phyloP scores from a whole-genome alignment of 129 eudicot genomes.

The Flaveria trinervia region DNA sequence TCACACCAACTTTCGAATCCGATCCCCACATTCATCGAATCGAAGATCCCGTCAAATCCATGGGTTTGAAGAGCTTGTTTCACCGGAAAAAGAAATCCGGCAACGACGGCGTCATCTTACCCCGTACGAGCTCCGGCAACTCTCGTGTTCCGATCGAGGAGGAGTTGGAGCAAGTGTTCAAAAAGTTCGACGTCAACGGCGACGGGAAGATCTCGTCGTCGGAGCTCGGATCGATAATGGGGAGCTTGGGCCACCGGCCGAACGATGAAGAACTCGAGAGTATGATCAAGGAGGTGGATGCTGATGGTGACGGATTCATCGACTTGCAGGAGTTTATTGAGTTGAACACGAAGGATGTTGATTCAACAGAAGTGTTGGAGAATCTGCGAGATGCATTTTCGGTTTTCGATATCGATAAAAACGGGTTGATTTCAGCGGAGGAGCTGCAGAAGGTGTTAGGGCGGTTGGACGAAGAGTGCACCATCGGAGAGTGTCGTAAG shows the following conservation, averaged over 20 bases:
- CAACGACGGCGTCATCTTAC: slow-evolving; percentile 10
- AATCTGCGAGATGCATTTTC: slow-evolving; percentile 57
- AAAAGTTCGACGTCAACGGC: slow-evolving; percentile 60
- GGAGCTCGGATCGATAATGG: slow-evolving; percentile 73
- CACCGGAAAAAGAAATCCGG: slow-evolving; percentile 40
- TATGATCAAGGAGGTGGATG: slow-evolving; percentile 62
- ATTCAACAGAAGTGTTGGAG: slow-evolving; percentile 50
- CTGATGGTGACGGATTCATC: slow-evolving; percentile 76
- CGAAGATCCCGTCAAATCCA: slow-evolving; percentile 8
- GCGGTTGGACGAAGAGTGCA: slow-evolving; percentile 58
- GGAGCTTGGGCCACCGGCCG: slow-evolving; percentile 56
- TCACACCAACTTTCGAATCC: too few species aligned
- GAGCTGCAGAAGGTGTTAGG: slow-evolving; percentile 57
- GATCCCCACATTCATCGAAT: not conserved
- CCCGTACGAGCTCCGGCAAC: slow-evolving; percentile 31
- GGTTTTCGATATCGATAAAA: slow-evolving; percentile 61
- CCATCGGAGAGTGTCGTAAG: slow-evolving; percentile 58
- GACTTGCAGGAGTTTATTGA: slow-evolving; percentile 60
- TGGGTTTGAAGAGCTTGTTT: slow-evolving; percentile 43
- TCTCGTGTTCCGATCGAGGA: slow-evolving; percentile 44
- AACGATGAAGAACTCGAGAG: slow-evolving; percentile 44
- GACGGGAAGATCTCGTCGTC: slow-evolving; percentile 74
- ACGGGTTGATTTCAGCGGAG: slow-evolving; percentile 66
- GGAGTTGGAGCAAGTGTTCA: slow-evolving; percentile 55
- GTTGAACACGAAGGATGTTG: slow-evolving; percentile 63